Evolutionary conservation across 2,329 filamentous ascomycete genomes (phyloP), one percentile per base, ranked within the genome.

Genomic region (Coniochaeta hoffmannii): DNA sequence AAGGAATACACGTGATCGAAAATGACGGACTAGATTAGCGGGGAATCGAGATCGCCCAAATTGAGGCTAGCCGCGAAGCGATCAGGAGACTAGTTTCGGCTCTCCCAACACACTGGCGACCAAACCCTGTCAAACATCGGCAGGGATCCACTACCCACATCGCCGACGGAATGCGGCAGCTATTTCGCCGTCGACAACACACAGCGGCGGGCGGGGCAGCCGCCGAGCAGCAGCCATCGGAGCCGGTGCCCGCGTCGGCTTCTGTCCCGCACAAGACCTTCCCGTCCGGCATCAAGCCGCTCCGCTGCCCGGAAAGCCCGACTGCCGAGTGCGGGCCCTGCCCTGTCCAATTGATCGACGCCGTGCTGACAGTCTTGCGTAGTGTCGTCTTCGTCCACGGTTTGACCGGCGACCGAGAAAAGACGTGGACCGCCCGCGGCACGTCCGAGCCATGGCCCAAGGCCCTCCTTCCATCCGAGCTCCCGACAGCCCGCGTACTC

Each of bases 341-440:
- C 59, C 46, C 31, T 17, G 50, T 28, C 17, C 26, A n/a, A n/a
- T n/a, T n/a, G 35, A 26, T 53, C 12, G 50, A 32, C 34, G 38
- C n/a, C n/a, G n/a, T n/a, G 24, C 10, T 56, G 38, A 32, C 22
- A 26, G n/a, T n/a, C n/a, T n/a, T 56, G 12, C 30, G 30, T 12
- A 57, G 54, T 52, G 64, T 69, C 50, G 59, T 69, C 34, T 69
- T 71, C 51, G 56, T 71, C 26, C 69, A 72, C 57, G 68, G 69
- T 19, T 59, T 71, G 10, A 70, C 63, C 3, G 68, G 68, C 28
- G 55, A 68, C 53, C 67, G 66, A 7, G 66, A 68, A 32, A 56
- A 55, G 9, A 69, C 68, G 11, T 71, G 69, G 68, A 68, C 64
- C 19, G 64, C 65, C 36, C 50, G 41, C n/a, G 56, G 56, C 44